Evolutionary conservation across 2,329 filamentous ascomycete genomes (phyloP), one percentile per base, ranked within the genome.

Genomic region (Calonectria multiphialidica): DNA sequence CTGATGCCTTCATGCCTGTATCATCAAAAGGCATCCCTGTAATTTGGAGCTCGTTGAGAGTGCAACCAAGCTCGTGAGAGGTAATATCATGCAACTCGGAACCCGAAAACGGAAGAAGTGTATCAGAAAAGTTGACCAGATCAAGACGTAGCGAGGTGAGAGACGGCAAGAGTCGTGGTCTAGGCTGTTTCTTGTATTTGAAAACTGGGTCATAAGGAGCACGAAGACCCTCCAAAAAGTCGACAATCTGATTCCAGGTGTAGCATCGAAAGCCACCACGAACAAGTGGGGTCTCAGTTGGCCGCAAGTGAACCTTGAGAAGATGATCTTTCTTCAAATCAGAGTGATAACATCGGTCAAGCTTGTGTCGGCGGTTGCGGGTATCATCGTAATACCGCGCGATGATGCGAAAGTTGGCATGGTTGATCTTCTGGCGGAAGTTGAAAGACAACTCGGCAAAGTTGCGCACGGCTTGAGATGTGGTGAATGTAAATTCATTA

Each of bases 341-440:
- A 2, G 81, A 79, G 72, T 89, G 87, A 73, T 89, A 86, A 10
- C 80, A 80, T 25, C 80, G 81, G 30, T 82, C 82, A 53, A 87
- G 80, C 72, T 83, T 85, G 73, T 87, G 87, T 44, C 83, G 84
- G 13, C 82, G 81, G 57, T 66, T 62, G 3, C 79, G 81, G 57
- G 87, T 83, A 61, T 91, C 88, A 68, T 90, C 88, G 72, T 89
- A 91, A 78, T 89, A 91, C 64, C 84, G 84, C 12, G 88, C 89
- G 70, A 90, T 87, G 76, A 91, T 82, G 49, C 89, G 88, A 47
- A 91, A 81, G 33, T 83, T 90, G 76, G 89, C 80, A 68, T 86
- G 81, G 28, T 83, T 83, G 66, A 91, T 84, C 13, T 82, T 79
- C 37, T 84, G 79, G 18, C 89, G 87, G 68, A 85, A 85, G 5